Conservation (phyloP, 495 filamentous ascomycete species). For the Astrothelium macrocarpum region DNA sequence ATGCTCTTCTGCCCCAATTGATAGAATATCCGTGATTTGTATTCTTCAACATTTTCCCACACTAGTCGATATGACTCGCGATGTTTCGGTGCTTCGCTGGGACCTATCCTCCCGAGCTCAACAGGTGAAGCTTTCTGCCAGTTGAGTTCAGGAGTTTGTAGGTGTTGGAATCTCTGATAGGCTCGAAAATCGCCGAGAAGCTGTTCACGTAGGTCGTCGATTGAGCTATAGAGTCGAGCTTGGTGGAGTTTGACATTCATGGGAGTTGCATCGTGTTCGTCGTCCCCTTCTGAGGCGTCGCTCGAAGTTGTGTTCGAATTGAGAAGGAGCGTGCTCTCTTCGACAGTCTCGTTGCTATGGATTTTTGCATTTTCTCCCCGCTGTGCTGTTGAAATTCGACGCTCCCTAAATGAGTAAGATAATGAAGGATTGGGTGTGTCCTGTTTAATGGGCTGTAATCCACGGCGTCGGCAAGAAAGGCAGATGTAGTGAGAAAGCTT, state of each 20-base stretch:
- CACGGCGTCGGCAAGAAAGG: not conserved
- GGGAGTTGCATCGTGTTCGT: not conserved
- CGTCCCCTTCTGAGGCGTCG: not conserved
- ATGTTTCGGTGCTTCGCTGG: not conserved
- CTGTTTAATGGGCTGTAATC: not conserved
- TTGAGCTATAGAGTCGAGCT: conserved; percentile 2
- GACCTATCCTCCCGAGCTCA: not conserved
- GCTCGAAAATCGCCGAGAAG: conserved; percentile 3
- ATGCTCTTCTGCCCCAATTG: conserved; percentile 7
- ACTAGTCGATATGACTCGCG: not conserved
- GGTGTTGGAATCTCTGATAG: conserved; percentile 1
- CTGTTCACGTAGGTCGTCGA: not conserved
- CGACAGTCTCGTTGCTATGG: not conserved
- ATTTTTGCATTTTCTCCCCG: not conserved
- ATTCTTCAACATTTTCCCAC: conserved; percentile 5
- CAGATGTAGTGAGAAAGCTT: not conserved
- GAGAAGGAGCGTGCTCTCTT: not conserved
- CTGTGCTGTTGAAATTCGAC: not conserved
- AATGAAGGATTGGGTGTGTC: not conserved
- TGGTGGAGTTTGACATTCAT: not conserved
- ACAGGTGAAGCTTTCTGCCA: not conserved
- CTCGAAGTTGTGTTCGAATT: not conserved
- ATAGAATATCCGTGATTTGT: not conserved
- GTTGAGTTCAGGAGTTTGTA: not conserved
- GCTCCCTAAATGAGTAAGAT: no score